Conservation (phyloP, 371 early-diverging fungal genomes). For the Mortierella sp. region DNA sequence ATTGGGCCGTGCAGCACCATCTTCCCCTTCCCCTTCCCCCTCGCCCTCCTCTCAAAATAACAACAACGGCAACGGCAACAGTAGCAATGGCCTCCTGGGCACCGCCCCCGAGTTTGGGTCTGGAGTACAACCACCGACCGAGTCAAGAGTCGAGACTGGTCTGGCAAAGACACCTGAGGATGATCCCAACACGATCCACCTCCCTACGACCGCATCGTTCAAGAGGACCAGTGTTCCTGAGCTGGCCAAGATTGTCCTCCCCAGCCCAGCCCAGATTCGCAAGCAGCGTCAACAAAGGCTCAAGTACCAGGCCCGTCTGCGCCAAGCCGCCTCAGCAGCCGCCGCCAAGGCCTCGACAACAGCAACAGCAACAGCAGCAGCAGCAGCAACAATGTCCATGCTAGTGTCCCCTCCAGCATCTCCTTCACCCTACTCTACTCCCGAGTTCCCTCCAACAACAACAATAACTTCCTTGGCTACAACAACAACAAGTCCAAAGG, state of each 20-base stretch:
- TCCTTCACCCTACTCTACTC: neutral
- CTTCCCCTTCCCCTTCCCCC: neutral
- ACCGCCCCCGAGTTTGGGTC: neutral
- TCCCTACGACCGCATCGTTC: neutral
- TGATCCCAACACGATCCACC: conserved; percentile 39
- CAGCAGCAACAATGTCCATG: conserved; percentile 3
- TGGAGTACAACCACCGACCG: neutral
- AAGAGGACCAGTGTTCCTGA: conserved; percentile 6
- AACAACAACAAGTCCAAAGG: neutral
- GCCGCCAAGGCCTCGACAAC: conserved; percentile 1
- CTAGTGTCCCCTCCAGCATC: conserved; percentile 3
- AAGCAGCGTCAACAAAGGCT: conserved; percentile 42
- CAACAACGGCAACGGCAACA: no score
- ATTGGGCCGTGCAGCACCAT: conserved; percentile 19
- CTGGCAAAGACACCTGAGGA: conserved; percentile 11
- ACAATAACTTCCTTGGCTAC: neutral
- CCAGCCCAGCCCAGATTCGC: conserved; percentile 35
- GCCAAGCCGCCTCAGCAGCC: conserved; percentile 21
- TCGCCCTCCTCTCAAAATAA: neutral
- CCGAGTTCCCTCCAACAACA: neutral
- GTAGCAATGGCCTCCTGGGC: neutral
- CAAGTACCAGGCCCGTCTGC: conserved; percentile 42
- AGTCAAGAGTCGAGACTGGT: neutral
- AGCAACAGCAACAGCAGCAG: neutral
- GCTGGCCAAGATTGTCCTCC: conserved; percentile 30